phyloP scores from a whole-genome alignment of 192 early-diverging fungal species.

The Podila horticola region DNA sequence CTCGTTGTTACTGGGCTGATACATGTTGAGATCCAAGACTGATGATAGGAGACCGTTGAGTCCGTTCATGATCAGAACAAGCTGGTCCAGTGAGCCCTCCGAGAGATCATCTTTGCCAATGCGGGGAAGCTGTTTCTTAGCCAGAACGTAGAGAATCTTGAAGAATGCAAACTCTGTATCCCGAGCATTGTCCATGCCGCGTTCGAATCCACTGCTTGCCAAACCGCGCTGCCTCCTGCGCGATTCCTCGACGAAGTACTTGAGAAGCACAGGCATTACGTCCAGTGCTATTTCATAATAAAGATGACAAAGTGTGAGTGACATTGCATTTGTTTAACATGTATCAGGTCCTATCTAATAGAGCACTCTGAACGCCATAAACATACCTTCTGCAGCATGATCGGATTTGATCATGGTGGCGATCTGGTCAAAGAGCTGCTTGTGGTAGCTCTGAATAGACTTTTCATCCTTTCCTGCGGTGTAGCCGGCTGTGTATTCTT shows the following conservation, averaged over 20 bases:
- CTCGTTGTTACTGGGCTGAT: slow-evolving; percentile 48
- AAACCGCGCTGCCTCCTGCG: slow-evolving; percentile 30
- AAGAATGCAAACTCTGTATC: slow-evolving; percentile 46
- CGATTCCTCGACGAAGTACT: slow-evolving; percentile 40
- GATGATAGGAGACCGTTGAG: slow-evolving; percentile 28
- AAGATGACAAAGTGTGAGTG: not conserved
- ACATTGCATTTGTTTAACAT: not conserved
- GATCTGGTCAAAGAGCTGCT: slow-evolving; percentile 46
- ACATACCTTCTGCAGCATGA: slow-evolving; percentile 17
- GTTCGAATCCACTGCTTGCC: slow-evolving; percentile 32
- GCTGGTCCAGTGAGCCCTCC: slow-evolving; percentile 5
- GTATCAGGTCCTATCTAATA: not conserved
- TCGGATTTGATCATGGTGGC: slow-evolving; percentile 22
- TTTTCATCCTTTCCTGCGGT: slow-evolving; percentile 20
- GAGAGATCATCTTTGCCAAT: slow-evolving; percentile 11
- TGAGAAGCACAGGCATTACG: slow-evolving; percentile 16
- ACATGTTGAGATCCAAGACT: slow-evolving; percentile 38
- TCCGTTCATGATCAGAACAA: slow-evolving; percentile 31
- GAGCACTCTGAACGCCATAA: not conserved
- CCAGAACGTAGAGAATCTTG: slow-evolving; percentile 44
- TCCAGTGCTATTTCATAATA: slow-evolving; percentile 15
- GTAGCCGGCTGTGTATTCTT: slow-evolving; percentile 42
- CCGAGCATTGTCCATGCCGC: slow-evolving; percentile 23
- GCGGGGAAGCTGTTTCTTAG: slow-evolving; percentile 24
- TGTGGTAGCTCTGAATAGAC: slow-evolving; percentile 46